Evolutionary conservation across 768 basidiomycete species (phyloP), one percentile per base, ranked within the genome.

Genomic region (Lactarius pseudohatsudake): DNA sequence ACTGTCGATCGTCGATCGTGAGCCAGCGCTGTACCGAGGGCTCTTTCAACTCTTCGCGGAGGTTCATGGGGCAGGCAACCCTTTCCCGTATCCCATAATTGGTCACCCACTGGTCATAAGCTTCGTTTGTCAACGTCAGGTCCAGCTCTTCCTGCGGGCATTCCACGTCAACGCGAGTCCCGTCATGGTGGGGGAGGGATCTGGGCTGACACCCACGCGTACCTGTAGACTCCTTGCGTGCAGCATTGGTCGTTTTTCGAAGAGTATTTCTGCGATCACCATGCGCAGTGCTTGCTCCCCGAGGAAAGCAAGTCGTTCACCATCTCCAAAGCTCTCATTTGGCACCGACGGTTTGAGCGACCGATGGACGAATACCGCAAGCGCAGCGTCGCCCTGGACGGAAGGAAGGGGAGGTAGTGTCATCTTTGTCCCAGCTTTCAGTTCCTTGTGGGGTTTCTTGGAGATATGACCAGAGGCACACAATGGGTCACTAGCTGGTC

Each of bases 301-400:
- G 47, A 89, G 78, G 43, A 78, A 75, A 41, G 82, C 76, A 64
- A 89, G 75, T 61, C 86, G 77, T 73, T 86, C 85, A 69, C 86
- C 86, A 74, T 88, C 86, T 68, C 77, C 77, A 72, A 80, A 82
- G 32, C 78, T 77, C 40, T 79, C 79, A 38, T 69, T 65, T n/a
- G 6, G 36, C 13, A 15, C n/a, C 13, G 57, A 9, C 32, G 74
- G 81, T 59, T 84, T 80, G 59, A 91, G 79, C 22, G 88, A 88
- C 71, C 76, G 81, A 73, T 92, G 90, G 15, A 88, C 90, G 71
- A 84, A 90, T 61, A 90, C 86, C 70, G 88, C 84, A 61, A 91
- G 81, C 16, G 60, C 26, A 53, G 64, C 64, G 50, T 70, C 59
- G 65, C 73, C 72, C 67, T 72, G 61, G 15, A 66, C 41, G 9